These are phyloP conservation scores for Paulownia fortunei DNA, from an alignment of 257 asterid genomes.

Conservation along the genomic window DNA sequence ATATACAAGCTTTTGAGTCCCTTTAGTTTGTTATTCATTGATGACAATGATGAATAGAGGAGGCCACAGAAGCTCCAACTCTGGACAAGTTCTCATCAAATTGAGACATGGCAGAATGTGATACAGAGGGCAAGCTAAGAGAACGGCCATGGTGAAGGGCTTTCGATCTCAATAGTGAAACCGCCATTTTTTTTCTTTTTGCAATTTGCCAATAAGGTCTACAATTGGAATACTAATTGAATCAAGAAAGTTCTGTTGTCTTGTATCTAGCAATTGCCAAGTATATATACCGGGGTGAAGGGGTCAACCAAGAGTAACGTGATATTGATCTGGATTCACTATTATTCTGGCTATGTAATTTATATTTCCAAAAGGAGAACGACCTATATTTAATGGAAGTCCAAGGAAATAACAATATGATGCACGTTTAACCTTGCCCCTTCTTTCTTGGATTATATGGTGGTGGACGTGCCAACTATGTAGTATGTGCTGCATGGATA, in stretches of 20 bases:
- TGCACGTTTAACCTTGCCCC: background rate
- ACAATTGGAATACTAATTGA: background rate
- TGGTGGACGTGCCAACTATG: background rate
- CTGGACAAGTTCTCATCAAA: slow-evolving; percentile 35
- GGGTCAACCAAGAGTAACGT: background rate
- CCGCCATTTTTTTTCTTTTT: slow-evolving; percentile 33
- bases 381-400: too few relatives aligned
- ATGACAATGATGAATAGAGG: slow-evolving; percentile 29
- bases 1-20: slow-evolving; percentile 33
- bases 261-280: background rate
- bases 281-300: slow-evolving; percentile 3
- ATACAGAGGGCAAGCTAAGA: slow-evolving; percentile 47
- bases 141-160: slow-evolving; percentile 46
- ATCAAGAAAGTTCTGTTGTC: slow-evolving; percentile 17
- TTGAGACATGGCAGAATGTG: slow-evolving; percentile 30
- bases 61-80: slow-evolving; percentile 31
- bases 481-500: background rate
- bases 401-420: background rate
- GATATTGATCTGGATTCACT: slow-evolving; percentile 21
- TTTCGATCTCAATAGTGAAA: slow-evolving; percentile 50
- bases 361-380: too few relatives aligned
- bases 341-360: background rate
- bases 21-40: slow-evolving; percentile 15
- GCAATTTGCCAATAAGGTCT: background rate
- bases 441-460: background rate